Conservation (phyloP, 306 rosid genomes). For the apple (Malus domestica) region ASM211411v1 NC_041798.1:41329501-41330000, state of each 20-base stretch:
- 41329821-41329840: conserved; percentile 4
- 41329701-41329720: background rate
- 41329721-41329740: conserved; percentile 12
- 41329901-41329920: conserved; percentile 1
- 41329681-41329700: background rate
- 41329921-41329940: conserved; percentile 10
- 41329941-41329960: background rate
- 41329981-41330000: background rate
- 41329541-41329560: accelerated
- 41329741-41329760: background rate
- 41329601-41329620: background rate
- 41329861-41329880: conserved; percentile 1
- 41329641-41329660: background rate
- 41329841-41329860: conserved; percentile 12
- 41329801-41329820: conserved; percentile 19
- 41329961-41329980: background rate
- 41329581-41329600: too few relatives aligned
- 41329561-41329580: too few relatives aligned
- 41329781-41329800: conserved; percentile 1
- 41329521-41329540: too few relatives aligned
- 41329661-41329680: background rate
- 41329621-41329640: background rate
- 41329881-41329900: conserved; percentile 17
- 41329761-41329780: background rate
- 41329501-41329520: too few relatives aligned